A percentile compares a stretch with the other conserved stretches of the same genome.
phyloP scores from a whole-genome alignment of 257 asterid genomes.

The Cruciata laevipes region DNA sequence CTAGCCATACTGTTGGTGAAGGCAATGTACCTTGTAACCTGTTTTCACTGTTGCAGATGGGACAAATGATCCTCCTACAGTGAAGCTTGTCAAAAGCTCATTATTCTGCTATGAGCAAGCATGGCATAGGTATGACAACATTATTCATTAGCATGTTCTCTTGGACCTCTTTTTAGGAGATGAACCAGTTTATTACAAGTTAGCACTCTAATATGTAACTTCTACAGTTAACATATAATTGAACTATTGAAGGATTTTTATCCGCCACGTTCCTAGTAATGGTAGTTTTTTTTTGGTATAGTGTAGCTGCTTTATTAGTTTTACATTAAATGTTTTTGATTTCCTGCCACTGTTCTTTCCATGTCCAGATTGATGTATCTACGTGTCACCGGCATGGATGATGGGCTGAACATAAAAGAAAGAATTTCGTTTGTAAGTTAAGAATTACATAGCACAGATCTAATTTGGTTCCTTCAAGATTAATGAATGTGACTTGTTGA shows the following conservation, averaged over 20 bases:
- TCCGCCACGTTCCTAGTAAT: background rate
- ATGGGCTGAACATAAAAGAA: conserved; percentile 72
- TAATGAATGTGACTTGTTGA: background rate
- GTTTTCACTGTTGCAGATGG: conserved; percentile 46
- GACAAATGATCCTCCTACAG: conserved; percentile 50
- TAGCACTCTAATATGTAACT: background rate
- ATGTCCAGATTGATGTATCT: conserved; percentile 70
- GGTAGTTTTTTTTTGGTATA: background rate
- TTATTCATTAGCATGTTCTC: background rate
- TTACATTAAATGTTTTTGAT: background rate
- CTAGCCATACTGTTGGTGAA: conserved; percentile 21
- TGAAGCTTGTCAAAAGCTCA: conserved; percentile 89
- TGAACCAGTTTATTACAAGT: background rate
- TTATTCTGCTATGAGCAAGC: conserved; percentile 94
- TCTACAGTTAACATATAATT: background rate
- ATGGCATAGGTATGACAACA: conserved; percentile 74
- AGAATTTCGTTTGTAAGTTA: conserved; percentile 77
- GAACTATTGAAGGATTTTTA: background rate
- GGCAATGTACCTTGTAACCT: conserved; percentile 2
- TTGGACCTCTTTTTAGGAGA: background rate
- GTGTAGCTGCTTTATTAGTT: conserved; percentile 7
- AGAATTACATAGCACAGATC: background rate
- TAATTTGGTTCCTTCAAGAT: conserved; percentile 7
- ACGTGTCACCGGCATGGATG: conserved; percentile 90
- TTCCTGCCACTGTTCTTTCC: background rate